These are phyloP conservation scores for Sutorius australiensis DNA, from an alignment of 768 basidiomycete species.

Conservation along the genomic window DNA sequence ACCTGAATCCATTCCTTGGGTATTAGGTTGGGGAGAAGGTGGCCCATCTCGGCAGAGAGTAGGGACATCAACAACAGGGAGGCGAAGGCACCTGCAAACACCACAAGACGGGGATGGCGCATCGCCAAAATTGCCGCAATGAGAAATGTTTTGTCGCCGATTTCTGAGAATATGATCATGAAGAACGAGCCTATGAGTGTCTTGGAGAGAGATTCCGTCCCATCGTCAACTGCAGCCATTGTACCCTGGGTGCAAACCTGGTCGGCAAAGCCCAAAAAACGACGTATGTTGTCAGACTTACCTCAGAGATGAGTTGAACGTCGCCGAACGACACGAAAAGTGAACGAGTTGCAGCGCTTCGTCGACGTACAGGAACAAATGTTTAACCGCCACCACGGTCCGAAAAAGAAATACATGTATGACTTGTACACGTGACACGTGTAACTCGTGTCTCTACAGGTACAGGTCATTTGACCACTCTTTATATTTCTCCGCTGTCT, in stretches of 20 bases:
- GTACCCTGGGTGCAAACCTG: constrained; percentile 1
- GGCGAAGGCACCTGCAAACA: constrained; percentile 86
- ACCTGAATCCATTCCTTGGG: constrained; percentile 66
- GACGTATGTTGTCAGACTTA: not conserved
- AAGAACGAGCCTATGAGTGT: constrained; percentile 75
- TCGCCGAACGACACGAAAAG: not conserved
- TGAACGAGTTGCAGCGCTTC: not conserved
- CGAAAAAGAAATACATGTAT: no score
- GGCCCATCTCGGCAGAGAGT: constrained; percentile 90
- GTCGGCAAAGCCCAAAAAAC: not conserved
- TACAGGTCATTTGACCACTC: constrained; percentile 17
- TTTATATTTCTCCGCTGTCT: constrained; percentile 15
- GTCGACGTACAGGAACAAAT: not conserved
- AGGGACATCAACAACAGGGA: constrained; percentile 92
- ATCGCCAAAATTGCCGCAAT: constrained; percentile 90
- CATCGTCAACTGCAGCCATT: constrained; percentile 20
- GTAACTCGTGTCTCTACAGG: no score
- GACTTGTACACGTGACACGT: not conserved
- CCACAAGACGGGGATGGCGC: constrained; percentile 81
- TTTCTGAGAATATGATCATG: constrained; percentile 91
- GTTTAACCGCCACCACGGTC: not conserved
- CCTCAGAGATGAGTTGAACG: not conserved
- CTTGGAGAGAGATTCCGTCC: constrained; percentile 21
- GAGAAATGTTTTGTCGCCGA: constrained; percentile 93
- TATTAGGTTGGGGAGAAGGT: constrained; percentile 80